phyloP scores from a whole-genome alignment of 345 rosid genomes.

The Raphanus sativus region DNA sequence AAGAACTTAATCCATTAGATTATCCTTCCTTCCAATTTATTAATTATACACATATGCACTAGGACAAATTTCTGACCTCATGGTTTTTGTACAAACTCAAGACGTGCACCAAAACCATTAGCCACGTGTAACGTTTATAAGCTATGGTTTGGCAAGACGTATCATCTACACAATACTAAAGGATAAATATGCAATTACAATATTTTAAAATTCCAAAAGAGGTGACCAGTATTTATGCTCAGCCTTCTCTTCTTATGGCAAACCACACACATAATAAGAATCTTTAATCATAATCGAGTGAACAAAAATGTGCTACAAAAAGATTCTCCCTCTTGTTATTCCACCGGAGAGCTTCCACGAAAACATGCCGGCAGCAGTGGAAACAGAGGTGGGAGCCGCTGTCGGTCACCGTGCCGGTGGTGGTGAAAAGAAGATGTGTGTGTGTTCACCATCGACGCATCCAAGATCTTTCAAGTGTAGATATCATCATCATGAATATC shows the following conservation, averaged over 20 bases:
- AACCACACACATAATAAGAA: conserved; percentile 20
- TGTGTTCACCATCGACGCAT: conserved; percentile 75
- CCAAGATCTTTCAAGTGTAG: conserved; percentile 86
- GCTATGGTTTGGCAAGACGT: neutral
- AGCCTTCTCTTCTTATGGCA: conserved; percentile 20
- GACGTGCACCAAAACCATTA: conserved; percentile 5
- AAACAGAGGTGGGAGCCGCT: conserved; percentile 21
- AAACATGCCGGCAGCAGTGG: conserved; percentile 14
- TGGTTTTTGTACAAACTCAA: conserved; percentile 11
- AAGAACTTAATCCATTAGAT: neutral
- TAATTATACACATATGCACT: neutral
- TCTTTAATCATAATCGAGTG: neutral
- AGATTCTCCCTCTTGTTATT: conserved; percentile 13
- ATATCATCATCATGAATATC: conserved; percentile 57
- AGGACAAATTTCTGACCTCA: conserved; percentile 26
- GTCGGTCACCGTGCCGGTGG: conserved; percentile 10
- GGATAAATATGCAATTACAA: conserved; percentile 30
- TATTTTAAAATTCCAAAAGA: neutral
- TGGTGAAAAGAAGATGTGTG: conserved; percentile 47
- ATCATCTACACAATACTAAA: conserved; percentile 30
- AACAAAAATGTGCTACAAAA: conserved; percentile 34
- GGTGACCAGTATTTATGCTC: conserved; percentile 30
- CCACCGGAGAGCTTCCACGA: conserved; percentile 1
- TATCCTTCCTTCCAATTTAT: neutral
- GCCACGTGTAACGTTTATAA: conserved; percentile 31